These are phyloP conservation scores for Cetradonia linearis DNA, from an alignment of 495 filamentous ascomycete species.

Conservation along the genomic window DNA sequence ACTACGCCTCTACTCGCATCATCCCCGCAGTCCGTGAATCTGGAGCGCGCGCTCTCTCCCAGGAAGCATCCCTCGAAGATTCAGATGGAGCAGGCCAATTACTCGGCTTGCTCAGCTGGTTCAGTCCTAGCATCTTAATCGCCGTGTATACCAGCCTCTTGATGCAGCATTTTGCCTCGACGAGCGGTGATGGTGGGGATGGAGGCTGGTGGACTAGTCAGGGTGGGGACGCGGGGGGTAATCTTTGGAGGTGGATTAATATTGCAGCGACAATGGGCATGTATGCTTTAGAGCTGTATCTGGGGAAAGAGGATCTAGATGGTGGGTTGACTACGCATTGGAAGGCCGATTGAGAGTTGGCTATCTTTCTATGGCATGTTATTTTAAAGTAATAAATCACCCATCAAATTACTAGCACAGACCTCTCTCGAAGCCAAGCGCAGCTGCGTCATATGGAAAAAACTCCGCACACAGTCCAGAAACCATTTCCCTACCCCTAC, in stretches of 20 bases:
- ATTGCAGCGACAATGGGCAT: constrained; percentile 74
- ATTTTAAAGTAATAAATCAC: no score
- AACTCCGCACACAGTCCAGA: no score
- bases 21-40: constrained; percentile 85
- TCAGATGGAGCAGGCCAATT: constrained; percentile 69
- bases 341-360: constrained; percentile 68
- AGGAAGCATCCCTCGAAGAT: constrained; percentile 77
- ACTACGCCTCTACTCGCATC: constrained; percentile 92
- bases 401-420: no score
- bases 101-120: constrained; percentile 76
- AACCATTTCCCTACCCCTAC: no score
- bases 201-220: constrained; percentile 81
- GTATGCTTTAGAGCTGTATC: constrained; percentile 78
- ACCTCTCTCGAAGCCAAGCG: no score
- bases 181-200: constrained; percentile 48
- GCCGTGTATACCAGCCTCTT: constrained; percentile 94
- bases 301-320: constrained; percentile 68
- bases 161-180: constrained; percentile 84
- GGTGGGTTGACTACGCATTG: constrained; percentile 66
- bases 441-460: no score
- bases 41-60: constrained; percentile 67
- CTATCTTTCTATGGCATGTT: neutral
- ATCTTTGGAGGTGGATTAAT: constrained; percentile 90
- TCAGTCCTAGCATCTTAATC: constrained; percentile 83
- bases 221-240: constrained; percentile 67